phyloP scores from a whole-genome alignment of 306 rosid species.

The Vigna hirtella region DNA sequence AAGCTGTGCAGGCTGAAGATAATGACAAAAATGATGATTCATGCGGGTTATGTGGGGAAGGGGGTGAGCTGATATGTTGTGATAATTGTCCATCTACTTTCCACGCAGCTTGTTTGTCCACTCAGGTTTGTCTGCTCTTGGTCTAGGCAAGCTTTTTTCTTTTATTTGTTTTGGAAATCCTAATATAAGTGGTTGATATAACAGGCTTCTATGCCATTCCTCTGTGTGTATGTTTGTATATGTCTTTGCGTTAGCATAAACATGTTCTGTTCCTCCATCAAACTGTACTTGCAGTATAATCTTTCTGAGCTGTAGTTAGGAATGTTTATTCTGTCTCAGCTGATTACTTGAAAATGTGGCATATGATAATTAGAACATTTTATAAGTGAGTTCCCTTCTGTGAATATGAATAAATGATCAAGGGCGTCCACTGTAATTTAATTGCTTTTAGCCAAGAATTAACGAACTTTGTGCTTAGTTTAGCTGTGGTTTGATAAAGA shows the following conservation, averaged over 20 bases:
- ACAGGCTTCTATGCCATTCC: not conserved
- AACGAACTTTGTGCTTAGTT: slow-evolving; percentile 18
- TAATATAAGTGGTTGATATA: slow-evolving; percentile 34
- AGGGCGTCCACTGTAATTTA: slow-evolving; percentile 21
- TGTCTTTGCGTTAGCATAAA: slow-evolving; percentile 5
- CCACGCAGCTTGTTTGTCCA: slow-evolving; percentile 84
- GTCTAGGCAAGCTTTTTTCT: slow-evolving; percentile 44
- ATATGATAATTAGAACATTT: slow-evolving; percentile 16
- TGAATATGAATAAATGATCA: slow-evolving; percentile 21
- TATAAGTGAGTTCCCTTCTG: not conserved
- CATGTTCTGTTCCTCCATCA: not conserved
- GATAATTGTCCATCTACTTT: slow-evolving; percentile 96
- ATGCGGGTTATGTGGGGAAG: slow-evolving; percentile 94
- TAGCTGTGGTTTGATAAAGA: slow-evolving; percentile 26
- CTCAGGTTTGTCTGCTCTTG: slow-evolving; percentile 69
- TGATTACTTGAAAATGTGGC: slow-evolving; percentile 37
- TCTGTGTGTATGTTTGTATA: not conserved
- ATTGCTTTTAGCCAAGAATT: slow-evolving; percentile 11
- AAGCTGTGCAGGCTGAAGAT: slow-evolving; percentile 59
- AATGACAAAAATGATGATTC: slow-evolving; percentile 92
- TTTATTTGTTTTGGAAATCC: slow-evolving; percentile 17
- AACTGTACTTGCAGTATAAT: slow-evolving; percentile 3
- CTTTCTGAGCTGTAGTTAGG: slow-evolving; percentile 5
- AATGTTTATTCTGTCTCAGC: slow-evolving; percentile 15
- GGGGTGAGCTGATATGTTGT: slow-evolving; percentile 95